phyloP scores from a whole-genome alignment of 441 rosid genomes.

The Raphanus hybrid region DNA sequence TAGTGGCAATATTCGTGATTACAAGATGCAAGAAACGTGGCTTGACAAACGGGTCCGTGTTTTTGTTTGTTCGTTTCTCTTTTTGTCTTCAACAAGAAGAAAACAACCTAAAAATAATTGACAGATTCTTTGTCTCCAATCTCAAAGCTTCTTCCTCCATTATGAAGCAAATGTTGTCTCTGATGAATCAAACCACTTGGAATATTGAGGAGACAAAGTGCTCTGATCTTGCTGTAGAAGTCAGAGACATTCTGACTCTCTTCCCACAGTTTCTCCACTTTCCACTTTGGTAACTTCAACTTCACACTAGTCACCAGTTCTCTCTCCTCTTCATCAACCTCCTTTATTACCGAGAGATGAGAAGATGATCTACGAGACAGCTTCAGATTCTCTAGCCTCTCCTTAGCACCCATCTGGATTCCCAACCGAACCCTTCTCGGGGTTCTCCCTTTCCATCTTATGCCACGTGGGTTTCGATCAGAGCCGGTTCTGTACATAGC shows the following conservation, averaged over 20 bases:
- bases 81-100: slow-evolving; percentile 1
- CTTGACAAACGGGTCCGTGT: slow-evolving; percentile 34
- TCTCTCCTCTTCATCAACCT: slow-evolving; percentile 13
- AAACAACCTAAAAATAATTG: slow-evolving; percentile 9
- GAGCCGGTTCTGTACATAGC: not conserved
- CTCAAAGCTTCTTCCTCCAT: slow-evolving; percentile 39
- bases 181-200: slow-evolving; percentile 21
- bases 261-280: slow-evolving; percentile 64
- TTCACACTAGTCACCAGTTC: slow-evolving; percentile 52
- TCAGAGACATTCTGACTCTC: slow-evolving; percentile 63
- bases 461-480: slow-evolving; percentile 31
- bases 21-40: slow-evolving; percentile 29
- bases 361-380: slow-evolving; percentile 74
- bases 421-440: slow-evolving; percentile 82
- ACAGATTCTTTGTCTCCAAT: slow-evolving; percentile 45
- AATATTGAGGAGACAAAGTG: slow-evolving; percentile 50
- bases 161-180: slow-evolving; percentile 42
- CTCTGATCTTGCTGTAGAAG: slow-evolving; percentile 65
- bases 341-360: slow-evolving; percentile 56
- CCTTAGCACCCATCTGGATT: slow-evolving; percentile 78
- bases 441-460: slow-evolving; percentile 42
- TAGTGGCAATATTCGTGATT: slow-evolving; percentile 14
- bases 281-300: slow-evolving; percentile 66
- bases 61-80: slow-evolving; percentile 5
- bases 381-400: slow-evolving; percentile 78